phyloP scores from a whole-genome alignment of 2,329 filamentous ascomycete genomes.

The Pseudogymnoascus sp. region DNA sequence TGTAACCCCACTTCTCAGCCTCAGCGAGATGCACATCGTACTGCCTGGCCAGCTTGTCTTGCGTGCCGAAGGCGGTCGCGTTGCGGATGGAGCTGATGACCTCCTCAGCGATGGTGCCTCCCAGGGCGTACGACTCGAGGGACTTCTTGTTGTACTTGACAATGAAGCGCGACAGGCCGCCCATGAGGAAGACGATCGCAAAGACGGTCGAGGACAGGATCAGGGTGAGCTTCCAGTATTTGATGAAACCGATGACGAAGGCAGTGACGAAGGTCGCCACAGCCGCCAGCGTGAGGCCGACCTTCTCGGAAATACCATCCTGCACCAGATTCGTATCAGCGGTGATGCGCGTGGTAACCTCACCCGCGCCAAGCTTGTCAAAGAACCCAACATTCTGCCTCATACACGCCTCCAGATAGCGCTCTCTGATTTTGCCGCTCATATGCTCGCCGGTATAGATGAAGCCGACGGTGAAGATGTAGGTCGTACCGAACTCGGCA shows the following conservation, averaged over 20 bases:
- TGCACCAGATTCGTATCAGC: constrained; percentile 90
- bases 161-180: constrained; percentile 62
- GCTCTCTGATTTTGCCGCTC: constrained; percentile 67
- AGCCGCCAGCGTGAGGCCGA: constrained; percentile 67
- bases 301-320: constrained; percentile 87
- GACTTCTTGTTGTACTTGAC: constrained; percentile 73
- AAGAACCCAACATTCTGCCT: constrained; percentile 88
- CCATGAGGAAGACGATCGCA: constrained; percentile 72
- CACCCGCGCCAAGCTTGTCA: constrained; percentile 85
- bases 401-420: constrained; percentile 77
- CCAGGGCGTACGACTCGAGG: constrained; percentile 70
- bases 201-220: constrained; percentile 78
- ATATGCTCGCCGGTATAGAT: constrained; percentile 81
- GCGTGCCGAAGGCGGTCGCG: constrained; percentile 84
- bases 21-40: constrained; percentile 68
- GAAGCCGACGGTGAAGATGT: constrained; percentile 77
- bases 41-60: constrained; percentile 79
- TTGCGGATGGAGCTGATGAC: constrained; percentile 91
- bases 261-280: constrained; percentile 77
- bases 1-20: constrained; percentile 69
- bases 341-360: constrained; percentile 90
- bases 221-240: constrained; percentile 86
- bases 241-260: constrained; percentile 83
- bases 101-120: constrained; percentile 86
- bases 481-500: constrained; percentile 68